Conservation (phyloP, 768 basidiomycete genomes). For the Mycena galopus region DNA sequence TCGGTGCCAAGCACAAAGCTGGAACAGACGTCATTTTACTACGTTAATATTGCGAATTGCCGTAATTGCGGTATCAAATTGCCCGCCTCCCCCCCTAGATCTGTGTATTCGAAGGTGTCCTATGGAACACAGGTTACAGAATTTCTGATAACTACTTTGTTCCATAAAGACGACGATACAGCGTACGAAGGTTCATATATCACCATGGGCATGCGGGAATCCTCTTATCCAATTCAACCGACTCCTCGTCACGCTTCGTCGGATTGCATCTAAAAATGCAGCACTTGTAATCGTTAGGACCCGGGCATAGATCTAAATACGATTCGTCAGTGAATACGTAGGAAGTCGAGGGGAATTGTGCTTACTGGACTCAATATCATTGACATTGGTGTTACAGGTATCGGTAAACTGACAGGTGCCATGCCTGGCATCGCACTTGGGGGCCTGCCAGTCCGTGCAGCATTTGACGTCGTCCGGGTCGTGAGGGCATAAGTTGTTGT, state of each 20-base stretch:
- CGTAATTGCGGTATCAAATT: too few relatives aligned
- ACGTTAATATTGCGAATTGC: too few relatives aligned
- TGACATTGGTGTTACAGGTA: not conserved
- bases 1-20: too few relatives aligned
- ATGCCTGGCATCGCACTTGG: not conserved
- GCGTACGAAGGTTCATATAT: not conserved
- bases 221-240: slow-evolving; percentile 1
- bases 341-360: not conserved
- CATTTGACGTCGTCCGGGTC: not conserved
- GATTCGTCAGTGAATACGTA: not conserved
- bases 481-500: not conserved
- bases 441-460: not conserved
- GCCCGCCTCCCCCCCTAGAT: too few relatives aligned
- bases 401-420: not conserved
- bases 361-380: not conserved
- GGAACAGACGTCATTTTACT: too few relatives aligned
- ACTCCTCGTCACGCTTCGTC: not conserved
- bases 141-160: not conserved
- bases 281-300: not conserved
- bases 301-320: not conserved
- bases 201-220: not conserved
- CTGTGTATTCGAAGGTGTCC: too few relatives aligned
- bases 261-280: not conserved
- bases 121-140: not conserved
- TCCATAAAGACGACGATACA: not conserved